Base-by-base conservation (phyloP, 495 filamentous ascomycete species). In the Aspergillus avenaceus region DNA sequence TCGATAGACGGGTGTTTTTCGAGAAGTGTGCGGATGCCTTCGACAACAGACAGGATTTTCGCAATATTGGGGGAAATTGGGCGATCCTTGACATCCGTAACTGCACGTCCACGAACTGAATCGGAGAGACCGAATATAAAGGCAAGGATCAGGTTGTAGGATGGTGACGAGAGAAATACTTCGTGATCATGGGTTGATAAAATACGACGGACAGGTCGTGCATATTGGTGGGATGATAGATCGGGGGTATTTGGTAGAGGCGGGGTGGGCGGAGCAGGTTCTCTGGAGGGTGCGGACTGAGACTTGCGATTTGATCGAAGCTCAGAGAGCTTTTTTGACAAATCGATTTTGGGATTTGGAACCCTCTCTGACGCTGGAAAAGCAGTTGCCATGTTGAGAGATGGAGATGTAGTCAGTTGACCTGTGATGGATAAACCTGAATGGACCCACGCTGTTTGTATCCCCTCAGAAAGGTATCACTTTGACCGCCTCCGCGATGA, bases 61-160 rank as follows among this genome's bases (percentile, higher is more conserved):
- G 67, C 64, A 45, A 95, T 73, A 31, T 77, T 56, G 8, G 79
- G 72, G 49, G 84, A 77, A 8, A 79, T 59, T 18, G 79, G 71
- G 9, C 68, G 66, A 14, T 80, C 71, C 11, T 76, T 69, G 56
- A 86, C 60, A 28, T 84, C 78, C 1, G 88, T 90, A 47, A 86
- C 75, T n/a, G 88, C 81, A 14, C 72, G 80, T 60, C 91, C 89
- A 47, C 83, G 73, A 32, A 95, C 88, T 0, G 86, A 82, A 51
- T 97, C 91, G 32, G 90, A 84, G 32, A 97, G 84, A 26, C 80
- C 78, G 59, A 95, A 96, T 53, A 96, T 79, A 60, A 95, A 99
- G 16, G 86, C 80, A 19, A 86, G 62, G 44, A 99, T 74, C 5
- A 97, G 82, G 3, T 68, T 76, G 63, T 91, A 86, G 6, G 91